Evolutionary conservation across 2,329 filamentous ascomycete genomes (phyloP), one percentile per base, ranked within the genome.

Genomic region (Epichloe uncinata): DNA sequence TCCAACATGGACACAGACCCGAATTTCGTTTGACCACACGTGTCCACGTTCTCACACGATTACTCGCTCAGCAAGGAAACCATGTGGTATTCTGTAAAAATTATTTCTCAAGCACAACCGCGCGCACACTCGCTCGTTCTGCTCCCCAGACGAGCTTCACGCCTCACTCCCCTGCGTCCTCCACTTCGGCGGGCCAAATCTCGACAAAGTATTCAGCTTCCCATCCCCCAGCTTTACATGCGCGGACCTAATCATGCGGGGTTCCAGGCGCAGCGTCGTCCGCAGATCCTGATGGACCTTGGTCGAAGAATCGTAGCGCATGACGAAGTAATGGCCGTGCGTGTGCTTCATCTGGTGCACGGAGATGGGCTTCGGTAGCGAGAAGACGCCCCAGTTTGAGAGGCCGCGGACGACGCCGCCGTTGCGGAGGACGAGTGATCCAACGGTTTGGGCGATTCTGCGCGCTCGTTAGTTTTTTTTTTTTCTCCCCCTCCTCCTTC

Each of bases 341-440:
- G 79, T 79, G 76, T 97, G 85, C 57, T 81, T 82, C 59, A 85
- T 81, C 70, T 96, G 89, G 68, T 94, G 84, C 63, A 84, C 84
- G 54, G 82, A 83, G 52, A 83, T 76, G 54, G 87, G 81, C 58
- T 82, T 85, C 45, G 93, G 91, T 16, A 98, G 84, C 45, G 84
- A 76, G 71, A 93, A 96, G 58, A 86, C 78, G 64, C 93, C 93
- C 93, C 93, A 98, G 76, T 98, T 98, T 58, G 84, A 84, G 63
- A 95, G 77, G 64, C 89, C 89, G 60, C 93, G 89, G 63, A 98
- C 81, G 50, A 96, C 90, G 67, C 93, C 93, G 66, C 85, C 85
- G 57, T 83, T 79, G 59, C 79, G 77, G 61, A 98, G 85, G 64
- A 98, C 78, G 56, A 91, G 78, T 58, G 83, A 81, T 60, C 91